Evolutionary conservation across 2,329 filamentous ascomycete species (phyloP), one percentile per base, ranked within the genome.

Genomic region (Penicillium frequentans): DNA sequence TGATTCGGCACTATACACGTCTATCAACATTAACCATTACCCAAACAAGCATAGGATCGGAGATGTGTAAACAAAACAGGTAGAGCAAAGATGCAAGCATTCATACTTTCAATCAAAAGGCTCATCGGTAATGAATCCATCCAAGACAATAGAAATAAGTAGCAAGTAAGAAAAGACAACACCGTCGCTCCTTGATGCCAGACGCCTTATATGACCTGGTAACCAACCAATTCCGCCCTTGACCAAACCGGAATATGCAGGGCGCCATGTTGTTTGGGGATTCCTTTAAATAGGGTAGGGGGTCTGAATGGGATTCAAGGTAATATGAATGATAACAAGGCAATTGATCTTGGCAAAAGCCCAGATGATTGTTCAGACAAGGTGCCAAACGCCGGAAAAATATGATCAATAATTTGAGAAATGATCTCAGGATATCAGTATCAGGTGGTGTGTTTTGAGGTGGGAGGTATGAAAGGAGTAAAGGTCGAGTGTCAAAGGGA

Each of bases 391-490:
- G 59, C 55, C 49, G 23, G 23, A 6, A 21, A 46, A 47, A 31
- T 10, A 47, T 31, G 39, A 42, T 10, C 23, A 43, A 47, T 21
- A 39, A 23, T 24, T 4, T 35, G 48, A 31, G 33, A 31, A 39
- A 19, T 1, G 55, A 56, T 47, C 55, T 35, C 44, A 58, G 47
- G 52, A 54, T 55, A 61, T 60, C 59, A 61, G 49, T 29, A 43
- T 52, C 49, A 54, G 44, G 39, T 59, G 55, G 54, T 44, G 19
- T n/a, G 33, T 21, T 52, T 45, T 21, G 21, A 50, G 11, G 26
- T 6, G 39, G 27, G 31, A 8, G n/a, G 26, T 19, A 29, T 29
- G 45, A 47, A 47, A 14, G 19, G 39, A 23, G 6, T n/a, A 46
- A 31, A 13, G 45, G 19, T n/a, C 13, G 33, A 33, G 26, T 13